Percentiles rank a stretch among this genome's conserved stretches.
Conservation (phyloP, 257 asterid species). For the Nicotiana paniculata region DNA sequence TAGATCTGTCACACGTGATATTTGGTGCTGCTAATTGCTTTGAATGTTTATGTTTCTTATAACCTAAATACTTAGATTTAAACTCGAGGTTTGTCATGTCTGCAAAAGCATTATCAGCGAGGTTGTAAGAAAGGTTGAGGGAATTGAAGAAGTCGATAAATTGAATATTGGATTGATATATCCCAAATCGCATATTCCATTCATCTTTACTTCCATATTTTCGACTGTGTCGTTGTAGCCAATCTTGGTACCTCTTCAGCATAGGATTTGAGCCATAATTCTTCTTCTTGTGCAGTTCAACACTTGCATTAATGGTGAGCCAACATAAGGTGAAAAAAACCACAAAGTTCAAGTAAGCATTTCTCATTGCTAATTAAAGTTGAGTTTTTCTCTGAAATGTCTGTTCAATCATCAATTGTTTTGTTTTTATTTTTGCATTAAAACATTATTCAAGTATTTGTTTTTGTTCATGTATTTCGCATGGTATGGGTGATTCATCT, state of each 20-base stretch:
- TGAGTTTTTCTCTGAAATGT: too few species aligned
- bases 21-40: neutral
- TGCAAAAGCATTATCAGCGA: slow-evolving; percentile 52
- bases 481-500: too few species aligned
- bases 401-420: too few species aligned
- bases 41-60: slow-evolving; percentile 6
- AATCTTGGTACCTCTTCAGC: slow-evolving; percentile 33
- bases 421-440: too few species aligned
- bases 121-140: slow-evolving; percentile 47
- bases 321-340: slow-evolving; percentile 21
- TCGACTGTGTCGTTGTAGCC: slow-evolving; percentile 36
- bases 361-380: neutral
- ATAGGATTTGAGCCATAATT: slow-evolving; percentile 6
- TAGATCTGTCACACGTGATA: neutral
- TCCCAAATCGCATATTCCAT: slow-evolving; percentile 52
- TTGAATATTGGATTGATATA: slow-evolving; percentile 44
- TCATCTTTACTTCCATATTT: slow-evolving; percentile 31
- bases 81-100: slow-evolving; percentile 69
- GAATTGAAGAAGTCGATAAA: slow-evolving; percentile 45
- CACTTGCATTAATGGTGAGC: slow-evolving; percentile 18
- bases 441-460: too few species aligned
- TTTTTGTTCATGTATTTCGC: too few species aligned
- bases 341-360: slow-evolving; percentile 7
- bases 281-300: neutral
- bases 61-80: slow-evolving; percentile 41